Evolutionary conservation across 73 alveolate genomes (phyloP), one percentile per base, ranked within the genome.

Genomic region (Paramecium tetraurelia): DNA sequence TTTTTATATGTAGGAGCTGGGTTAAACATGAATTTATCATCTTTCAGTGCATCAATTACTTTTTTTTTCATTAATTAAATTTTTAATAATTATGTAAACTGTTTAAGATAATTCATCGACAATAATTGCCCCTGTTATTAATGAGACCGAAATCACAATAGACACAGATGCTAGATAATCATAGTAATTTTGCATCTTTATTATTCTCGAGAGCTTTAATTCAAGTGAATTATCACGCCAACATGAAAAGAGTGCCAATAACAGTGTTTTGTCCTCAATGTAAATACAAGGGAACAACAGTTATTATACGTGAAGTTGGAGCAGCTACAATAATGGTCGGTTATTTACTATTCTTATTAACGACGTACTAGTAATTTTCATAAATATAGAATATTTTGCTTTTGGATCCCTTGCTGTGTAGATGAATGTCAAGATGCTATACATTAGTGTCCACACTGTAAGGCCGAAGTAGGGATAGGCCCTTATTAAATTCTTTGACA

Each of bases 1-100:
- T 33, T 63, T 63, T 63, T 63, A 63, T 63, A 63, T 63, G 84
- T 63, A 63, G 84, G 84, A 33, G 84, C 84, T 31, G 84, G 46
- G 84, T 63, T 63, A 63, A 63, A 63, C 84, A 63, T 63, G 84
- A 27, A 63, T 33, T 63, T 31, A 33, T 63, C 84, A 33, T 63
- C 84, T 33, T 63, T 63, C 50, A 63, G 84, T 12, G 84, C 84
- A 63, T 63, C 84, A 16, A 63, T 63, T 11, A 63, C 84, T 63
- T 63, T 63, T 63, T 63, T 63, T 63, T 63, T 63, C 84, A 63
- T 63, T 63, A 63, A 63, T 63, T 63, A 63, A 63, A 63, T 31
- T 63, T 63, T 31, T 31, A 63, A 31, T 31, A 63, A 63, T 40
- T 27, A 63, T 63, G 84, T 63, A 63, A 63, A 63, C 31, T 63